Base-by-base conservation (phyloP, 2,329 filamentous ascomycete genomes). In the Chaetomiaceae sp. region DNA sequence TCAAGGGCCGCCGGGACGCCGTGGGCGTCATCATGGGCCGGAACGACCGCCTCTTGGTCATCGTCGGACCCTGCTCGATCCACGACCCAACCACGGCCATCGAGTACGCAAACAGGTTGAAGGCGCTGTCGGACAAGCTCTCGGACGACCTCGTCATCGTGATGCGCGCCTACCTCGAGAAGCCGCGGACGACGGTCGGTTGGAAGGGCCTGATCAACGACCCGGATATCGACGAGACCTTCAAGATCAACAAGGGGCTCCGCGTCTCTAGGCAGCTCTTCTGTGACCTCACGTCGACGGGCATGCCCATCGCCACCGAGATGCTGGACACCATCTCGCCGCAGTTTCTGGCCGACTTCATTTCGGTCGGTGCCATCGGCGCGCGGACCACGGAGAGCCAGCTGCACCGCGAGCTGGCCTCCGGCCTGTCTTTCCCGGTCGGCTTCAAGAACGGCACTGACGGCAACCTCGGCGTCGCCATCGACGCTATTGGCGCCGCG, bases 151-250 rank as follows among this genome's bases (percentile, higher is more conserved):
- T 98, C 38, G 83, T 83, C 66, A 86, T 98, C 65, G 83, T 98
- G 62, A 98, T 98, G 93, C 88, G 93, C 60, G 89, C 90, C 63
- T 98, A 98, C 78, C 84, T 98, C 42, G 93, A 98, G 76, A 98
- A 98, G 78, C 93, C 93, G 34, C 84, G 93, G 51, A 98, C 93
- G 40, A 98, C 93, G 0, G 90, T 98, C 40, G 93, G 93, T 64
- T 98, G 93, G 93, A 98, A 98, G 73, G 93, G 93, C 42, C 76
- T 98, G 67, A 96, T 98, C 77, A 98, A 98, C 70, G 93, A 98
- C 68, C 93, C 93, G 2, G 90, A 97, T 62, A 95, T 98, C 65
- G 88, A 98, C 68, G 84, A 93, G 66, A 93, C 85, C 63, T 98
- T 86, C 84, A 81, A 95, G 73, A 98, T 98, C 75, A 98, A 98